These are phyloP conservation scores for Boeremia lycopersici DNA, from an alignment of 2,329 filamentous ascomycete species.

Conservation along the genomic window DNA sequence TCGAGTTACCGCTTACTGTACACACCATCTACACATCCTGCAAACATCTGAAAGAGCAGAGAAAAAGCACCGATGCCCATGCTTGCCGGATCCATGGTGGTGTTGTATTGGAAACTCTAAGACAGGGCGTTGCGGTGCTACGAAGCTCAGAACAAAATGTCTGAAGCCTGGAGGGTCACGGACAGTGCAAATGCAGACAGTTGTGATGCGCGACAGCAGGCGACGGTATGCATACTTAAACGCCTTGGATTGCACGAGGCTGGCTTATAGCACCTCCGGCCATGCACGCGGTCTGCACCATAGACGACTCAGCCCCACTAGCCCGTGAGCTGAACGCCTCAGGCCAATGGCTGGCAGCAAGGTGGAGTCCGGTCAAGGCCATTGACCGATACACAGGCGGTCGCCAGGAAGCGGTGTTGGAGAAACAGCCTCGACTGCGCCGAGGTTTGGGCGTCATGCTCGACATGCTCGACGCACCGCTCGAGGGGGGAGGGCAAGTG, in stretches of 20 bases:
- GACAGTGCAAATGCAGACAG: background rate
- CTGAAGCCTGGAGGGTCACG: background rate
- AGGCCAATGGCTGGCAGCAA: conserved; percentile 20
- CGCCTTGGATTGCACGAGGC: conserved; percentile 18
- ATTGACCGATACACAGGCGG: background rate
- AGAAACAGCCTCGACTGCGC: too few species aligned
- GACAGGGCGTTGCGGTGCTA: background rate
- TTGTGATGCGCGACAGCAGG: too few species aligned
- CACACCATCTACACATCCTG: conserved; percentile 46
- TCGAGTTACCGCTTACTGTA: conserved; percentile 27
- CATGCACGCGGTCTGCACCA: background rate
- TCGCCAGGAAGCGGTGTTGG: too few species aligned
- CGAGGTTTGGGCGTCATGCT: background rate
- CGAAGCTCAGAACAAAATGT: too few species aligned
- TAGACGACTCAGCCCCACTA: conserved; percentile 38
- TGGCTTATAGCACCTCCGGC: background rate
- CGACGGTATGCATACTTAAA: conserved; percentile 19
- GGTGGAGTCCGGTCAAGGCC: conserved; percentile 14
- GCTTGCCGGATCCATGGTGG: conserved; percentile 25
- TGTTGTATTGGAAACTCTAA: background rate
- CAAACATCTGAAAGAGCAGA: conserved; percentile 45
- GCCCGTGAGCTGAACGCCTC: conserved; percentile 25
- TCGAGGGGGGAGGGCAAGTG: background rate
- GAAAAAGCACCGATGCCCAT: conserved; percentile 36
- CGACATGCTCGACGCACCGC: background rate